Conservation (phyloP, 176 grass and related monocot genomes). For the Rhipidocladum racemiflorum region DNA sequence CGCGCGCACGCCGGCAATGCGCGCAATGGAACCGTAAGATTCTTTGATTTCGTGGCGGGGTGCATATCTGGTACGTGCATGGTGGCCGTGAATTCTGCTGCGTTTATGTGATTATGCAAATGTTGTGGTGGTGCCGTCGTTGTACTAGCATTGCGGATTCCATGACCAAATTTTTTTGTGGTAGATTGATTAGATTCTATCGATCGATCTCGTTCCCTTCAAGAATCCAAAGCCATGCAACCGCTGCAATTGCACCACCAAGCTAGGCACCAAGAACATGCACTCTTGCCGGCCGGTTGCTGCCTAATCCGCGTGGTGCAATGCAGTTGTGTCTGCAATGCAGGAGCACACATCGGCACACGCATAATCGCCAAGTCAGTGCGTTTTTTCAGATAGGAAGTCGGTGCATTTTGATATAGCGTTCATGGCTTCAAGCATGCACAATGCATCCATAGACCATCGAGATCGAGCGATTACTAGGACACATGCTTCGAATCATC, state of each 20-base stretch:
- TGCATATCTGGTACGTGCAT: constrained; percentile 26
- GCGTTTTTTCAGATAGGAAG: background rate
- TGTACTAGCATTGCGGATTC: background rate
- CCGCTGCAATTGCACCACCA: background rate
- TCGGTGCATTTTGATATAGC: background rate
- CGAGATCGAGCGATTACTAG: background rate
- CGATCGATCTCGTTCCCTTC: background rate
- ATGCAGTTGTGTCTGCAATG: background rate
- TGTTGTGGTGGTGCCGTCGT: background rate
- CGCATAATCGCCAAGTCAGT: background rate
- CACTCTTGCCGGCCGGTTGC: background rate
- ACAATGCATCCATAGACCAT: background rate
- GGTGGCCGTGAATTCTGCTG: constrained; percentile 5
- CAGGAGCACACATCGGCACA: background rate
- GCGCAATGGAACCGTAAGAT: background rate
- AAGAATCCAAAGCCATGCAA: background rate
- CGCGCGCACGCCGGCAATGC: too few species aligned
- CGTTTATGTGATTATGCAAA: constrained; percentile 15
- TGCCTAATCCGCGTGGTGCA: background rate
- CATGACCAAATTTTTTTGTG: background rate
- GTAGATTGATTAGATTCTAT: background rate
- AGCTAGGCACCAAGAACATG: background rate
- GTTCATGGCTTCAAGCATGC: background rate
- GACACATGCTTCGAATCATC: background rate
- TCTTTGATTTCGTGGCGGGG: background rate